phyloP scores from a whole-genome alignment of 2,329 filamentous ascomycete genomes.

The Cladosporium halotolerans region DNA sequence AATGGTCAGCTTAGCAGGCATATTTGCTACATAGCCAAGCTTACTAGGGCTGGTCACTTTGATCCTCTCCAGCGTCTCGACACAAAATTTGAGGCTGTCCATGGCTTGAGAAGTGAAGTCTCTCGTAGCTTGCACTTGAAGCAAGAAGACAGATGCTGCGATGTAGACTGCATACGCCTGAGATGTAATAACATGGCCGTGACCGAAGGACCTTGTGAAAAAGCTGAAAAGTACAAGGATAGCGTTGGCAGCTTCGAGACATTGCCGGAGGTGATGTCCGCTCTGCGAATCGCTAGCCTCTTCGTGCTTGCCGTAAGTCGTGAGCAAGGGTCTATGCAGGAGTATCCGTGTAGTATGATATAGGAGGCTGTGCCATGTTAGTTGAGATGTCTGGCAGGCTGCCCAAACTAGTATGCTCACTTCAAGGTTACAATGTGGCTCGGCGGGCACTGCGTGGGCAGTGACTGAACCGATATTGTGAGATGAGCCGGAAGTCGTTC shows the following conservation, averaged over 20 bases:
- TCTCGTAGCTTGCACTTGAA: slow-evolving; percentile 5
- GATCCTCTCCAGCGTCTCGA: neutral
- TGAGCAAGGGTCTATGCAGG: slow-evolving; percentile 6
- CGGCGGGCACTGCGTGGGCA: slow-evolving; percentile 2
- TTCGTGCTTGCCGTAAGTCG: slow-evolving; percentile 8
- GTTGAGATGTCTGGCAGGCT: neutral
- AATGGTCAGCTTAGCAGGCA: neutral
- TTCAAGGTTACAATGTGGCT: slow-evolving; percentile 7
- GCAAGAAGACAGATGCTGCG: slow-evolving; percentile 5
- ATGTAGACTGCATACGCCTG: slow-evolving; percentile 8
- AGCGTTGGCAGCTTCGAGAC: slow-evolving; percentile 5
- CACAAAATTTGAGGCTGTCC: slow-evolving; percentile 3
- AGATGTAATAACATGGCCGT: slow-evolving; percentile 5
- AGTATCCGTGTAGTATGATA: slow-evolving; percentile 5
- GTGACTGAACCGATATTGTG: neutral
- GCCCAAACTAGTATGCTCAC: neutral
- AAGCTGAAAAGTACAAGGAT: slow-evolving; percentile 5
- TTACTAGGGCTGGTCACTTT: slow-evolving; percentile 4
- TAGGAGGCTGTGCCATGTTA: neutral
- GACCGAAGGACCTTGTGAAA: slow-evolving; percentile 3
- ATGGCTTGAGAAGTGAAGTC: slow-evolving; percentile 5
- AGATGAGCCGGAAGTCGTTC: slow-evolving; percentile 1
- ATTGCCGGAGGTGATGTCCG: slow-evolving; percentile 3
- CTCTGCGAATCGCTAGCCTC: neutral
- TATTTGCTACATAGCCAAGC: neutral